These are phyloP conservation scores for Neurospora sp. DNA, from an alignment of 495 filamentous ascomycete genomes.

Conservation along the genomic window DNA sequence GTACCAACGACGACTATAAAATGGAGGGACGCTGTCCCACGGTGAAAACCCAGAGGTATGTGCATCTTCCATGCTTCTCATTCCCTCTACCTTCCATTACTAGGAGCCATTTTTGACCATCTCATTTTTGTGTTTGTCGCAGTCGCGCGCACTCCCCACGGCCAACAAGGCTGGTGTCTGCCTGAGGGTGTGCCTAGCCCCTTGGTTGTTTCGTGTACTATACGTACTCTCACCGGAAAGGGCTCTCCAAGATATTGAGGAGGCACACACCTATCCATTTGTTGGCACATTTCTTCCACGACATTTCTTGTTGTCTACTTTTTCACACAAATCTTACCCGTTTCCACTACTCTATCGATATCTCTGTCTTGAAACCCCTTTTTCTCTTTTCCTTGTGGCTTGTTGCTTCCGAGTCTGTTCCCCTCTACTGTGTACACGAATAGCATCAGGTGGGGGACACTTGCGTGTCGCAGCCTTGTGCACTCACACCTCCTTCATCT, in stretches of 20 bases:
- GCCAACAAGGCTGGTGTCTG: neutral
- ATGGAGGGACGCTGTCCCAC: neutral
- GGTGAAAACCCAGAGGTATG: neutral
- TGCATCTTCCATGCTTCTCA: neutral
- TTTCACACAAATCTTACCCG: neutral
- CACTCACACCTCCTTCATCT: neutral
- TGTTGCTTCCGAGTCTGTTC: neutral
- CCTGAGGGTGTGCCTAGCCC: neutral
- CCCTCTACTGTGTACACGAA: neutral
- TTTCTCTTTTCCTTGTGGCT: neutral
- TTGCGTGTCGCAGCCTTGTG: constrained; percentile 3
- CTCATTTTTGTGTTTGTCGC: neutral
- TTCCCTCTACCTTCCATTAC: neutral
- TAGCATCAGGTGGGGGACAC: neutral
- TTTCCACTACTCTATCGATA: neutral
- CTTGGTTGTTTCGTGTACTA: neutral
- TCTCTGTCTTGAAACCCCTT: neutral
- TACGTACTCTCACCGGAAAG: neutral
- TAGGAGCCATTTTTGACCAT: neutral
- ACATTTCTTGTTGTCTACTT: neutral
- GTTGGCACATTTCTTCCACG: neutral
- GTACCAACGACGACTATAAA: neutral
- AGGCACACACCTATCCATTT: neutral
- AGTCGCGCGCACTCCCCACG: neutral
- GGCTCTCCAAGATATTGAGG: neutral